Base-by-base conservation (phyloP, 179 eudicot genomes). In the Camellia oleifera region DNA sequence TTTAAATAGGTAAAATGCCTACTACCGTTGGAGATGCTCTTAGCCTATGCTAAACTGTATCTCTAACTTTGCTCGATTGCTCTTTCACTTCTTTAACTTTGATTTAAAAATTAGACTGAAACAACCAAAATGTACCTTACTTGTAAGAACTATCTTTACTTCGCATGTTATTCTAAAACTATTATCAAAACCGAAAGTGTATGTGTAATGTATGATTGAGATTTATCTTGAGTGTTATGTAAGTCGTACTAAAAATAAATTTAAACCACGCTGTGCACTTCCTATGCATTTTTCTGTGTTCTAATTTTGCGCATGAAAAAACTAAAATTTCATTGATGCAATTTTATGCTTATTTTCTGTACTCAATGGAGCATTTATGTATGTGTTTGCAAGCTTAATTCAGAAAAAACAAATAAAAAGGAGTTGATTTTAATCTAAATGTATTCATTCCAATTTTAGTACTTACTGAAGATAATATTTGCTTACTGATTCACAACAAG, bases 1-100 rank as follows among this genome's bases (percentile, higher is more conserved):
- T 20, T 20, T 20, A 20, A 20, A 20, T 20, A 20, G 23, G 23
- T 20, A 20, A 20, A 20, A 20, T 20, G 23, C 23, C 23, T 20
- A 20, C 23, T 20, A 20, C 23, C 23, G 23, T 20, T 20, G 23
- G 23, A 20, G 23, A 20, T 20, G 23, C 23, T 20, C 23, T 20
- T 69, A 26, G 62, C 61, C 20, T 11, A 73, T 57, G 65, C 58
- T 48, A 71, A 71, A 71, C 58, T 7, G 74, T 71, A 32, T 57
- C 20, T 32, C 10, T 44, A 7, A 23, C n/a, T 13, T 4, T 13
- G 54, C 18, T 23, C 9, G 7, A 56, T 56, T 56, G 48, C 45
- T 26, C 17, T 74, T 23, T 13, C 12, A 17, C 8, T 23, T 17
- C 32, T 9, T 57, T 14, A 70, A 46, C 57, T 46, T 70, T 12